Percentiles rank a stretch among this genome's conserved stretches.
Conservation (phyloP, 1,284 basidiomycete species). For the Chalciporus sp. region DNA sequence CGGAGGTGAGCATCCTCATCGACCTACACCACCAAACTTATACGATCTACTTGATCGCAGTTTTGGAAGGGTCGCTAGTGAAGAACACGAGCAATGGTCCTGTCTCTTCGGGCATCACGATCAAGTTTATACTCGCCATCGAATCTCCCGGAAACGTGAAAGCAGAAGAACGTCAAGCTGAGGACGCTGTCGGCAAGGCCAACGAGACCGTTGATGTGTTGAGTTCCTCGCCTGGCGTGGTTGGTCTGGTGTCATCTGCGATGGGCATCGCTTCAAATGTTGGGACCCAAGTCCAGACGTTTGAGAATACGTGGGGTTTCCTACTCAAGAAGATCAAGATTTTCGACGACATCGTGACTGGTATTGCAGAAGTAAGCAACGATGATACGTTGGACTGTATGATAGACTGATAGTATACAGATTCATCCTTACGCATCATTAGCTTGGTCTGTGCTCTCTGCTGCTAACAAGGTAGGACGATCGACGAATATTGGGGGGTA, state of each 20-base stretch:
- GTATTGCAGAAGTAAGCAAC: neutral
- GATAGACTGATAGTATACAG: too few species aligned
- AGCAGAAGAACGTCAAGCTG: neutral
- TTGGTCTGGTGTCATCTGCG: neutral
- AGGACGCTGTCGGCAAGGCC: neutral
- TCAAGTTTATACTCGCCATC: neutral
- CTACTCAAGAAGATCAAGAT: neutral
- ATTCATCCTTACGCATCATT: too few species aligned
- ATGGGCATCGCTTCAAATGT: neutral
- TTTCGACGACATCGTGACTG: conserved; percentile 1
- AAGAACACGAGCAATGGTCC: neutral
- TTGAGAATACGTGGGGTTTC: neutral
- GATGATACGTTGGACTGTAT: too few species aligned
- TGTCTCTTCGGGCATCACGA: neutral
- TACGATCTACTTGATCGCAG: neutral
- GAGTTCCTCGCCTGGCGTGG: neutral
- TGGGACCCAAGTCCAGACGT: too few species aligned
- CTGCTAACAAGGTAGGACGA: too few species aligned
- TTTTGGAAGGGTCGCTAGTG: neutral
- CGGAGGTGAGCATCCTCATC: neutral
- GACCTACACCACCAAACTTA: neutral
- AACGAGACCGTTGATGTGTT: neutral
- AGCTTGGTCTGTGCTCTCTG: too few species aligned
- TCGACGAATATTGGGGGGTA: too few species aligned
- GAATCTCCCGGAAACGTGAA: neutral